Base-by-base conservation (phyloP, 257 asterid species). In the Plectranthus barbatus region DNA sequence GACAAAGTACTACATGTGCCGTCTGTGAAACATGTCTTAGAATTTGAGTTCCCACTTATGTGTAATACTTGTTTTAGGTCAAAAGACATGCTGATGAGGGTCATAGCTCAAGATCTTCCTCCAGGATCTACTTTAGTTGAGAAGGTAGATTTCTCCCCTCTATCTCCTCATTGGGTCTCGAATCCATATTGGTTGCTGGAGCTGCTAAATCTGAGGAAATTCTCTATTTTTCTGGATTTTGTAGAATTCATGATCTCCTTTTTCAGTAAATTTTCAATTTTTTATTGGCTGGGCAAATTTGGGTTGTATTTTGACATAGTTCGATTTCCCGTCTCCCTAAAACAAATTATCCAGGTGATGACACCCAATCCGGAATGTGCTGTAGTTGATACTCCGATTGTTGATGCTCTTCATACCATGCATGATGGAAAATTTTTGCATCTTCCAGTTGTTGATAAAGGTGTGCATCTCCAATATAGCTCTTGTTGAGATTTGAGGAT, bases 291-390 rank as follows among this genome's bases (percentile, higher is more conserved):
- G 57, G 71, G 40, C 34, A 14, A 49, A 66, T 62, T n/a, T 33
- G 14, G 39, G 15, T 14, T 21, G 47, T 62, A 62, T 23, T n/a
- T 50, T 53, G 63, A 63, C 53, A 15, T 62, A 40, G 42, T 36
- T 66, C 44, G 18, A 9, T n/a, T 40, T 50, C 51, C 50, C 46
- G 31, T 69, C 52, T 24, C 33, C 40, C 60, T 48, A 23, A 62
- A 34, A 26, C 61, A 53, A 53, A 68, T 54, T 68, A 62, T 72
- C 36, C 78, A 93, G 99, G 96, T 87, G 76, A 90, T 93, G 96
- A 93, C 99, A 62, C 94, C 95, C 55, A 90, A 86, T 70, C 99
- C 99, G 60, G 96, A 93, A 77, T 90, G 96, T 80, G 91, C 90
- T 12, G 79, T 94, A 61, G 79, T 88, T 54, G 96, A 87, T 82